Evolutionary conservation across 768 basidiomycete genomes (phyloP).

Genomic region (Pleurotus pulmonarius): DNA sequence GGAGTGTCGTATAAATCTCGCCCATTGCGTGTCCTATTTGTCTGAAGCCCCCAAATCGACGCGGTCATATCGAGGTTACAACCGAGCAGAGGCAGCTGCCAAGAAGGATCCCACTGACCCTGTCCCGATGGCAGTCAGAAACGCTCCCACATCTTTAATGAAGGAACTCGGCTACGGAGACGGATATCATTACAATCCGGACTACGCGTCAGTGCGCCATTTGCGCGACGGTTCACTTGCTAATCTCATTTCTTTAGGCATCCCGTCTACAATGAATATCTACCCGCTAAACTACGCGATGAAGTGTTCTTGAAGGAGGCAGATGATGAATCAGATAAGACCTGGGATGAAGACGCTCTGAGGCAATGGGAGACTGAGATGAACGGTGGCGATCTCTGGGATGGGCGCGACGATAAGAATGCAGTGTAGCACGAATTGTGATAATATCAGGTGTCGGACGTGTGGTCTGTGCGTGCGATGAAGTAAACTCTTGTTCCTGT

Average conservation of each 20-base stretch:
- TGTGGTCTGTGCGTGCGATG: constrained; percentile 9
- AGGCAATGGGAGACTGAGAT: constrained; percentile 49
- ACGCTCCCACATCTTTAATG: constrained; percentile 73
- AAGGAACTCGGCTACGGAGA: constrained; percentile 65
- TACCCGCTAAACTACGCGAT: constrained; percentile 45
- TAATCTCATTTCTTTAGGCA: constrained; percentile 33
- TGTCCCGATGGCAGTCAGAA: constrained; percentile 72
- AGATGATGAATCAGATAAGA: constrained; percentile 40
- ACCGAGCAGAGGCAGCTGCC: constrained; percentile 60
- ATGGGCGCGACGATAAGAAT: constrained; percentile 26
- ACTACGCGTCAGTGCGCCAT: constrained; percentile 37
- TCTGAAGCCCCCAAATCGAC: constrained; percentile 83
- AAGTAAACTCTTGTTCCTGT: background rate
- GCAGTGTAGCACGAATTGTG: background rate
- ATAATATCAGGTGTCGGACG: background rate
- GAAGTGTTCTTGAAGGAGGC: constrained; percentile 40
- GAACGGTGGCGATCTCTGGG: constrained; percentile 48
- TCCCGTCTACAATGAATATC: constrained; percentile 61
- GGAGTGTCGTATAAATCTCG: constrained; percentile 74
- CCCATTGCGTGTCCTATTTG: constrained; percentile 74
- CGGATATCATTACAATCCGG: constrained; percentile 63
- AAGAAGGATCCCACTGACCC: constrained; percentile 46
- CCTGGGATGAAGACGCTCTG: constrained; percentile 61
- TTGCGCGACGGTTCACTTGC: background rate
- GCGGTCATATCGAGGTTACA: constrained; percentile 75